Base-by-base conservation (phyloP, 768 basidiomycete species). In the Mycena indigotica region DNA sequence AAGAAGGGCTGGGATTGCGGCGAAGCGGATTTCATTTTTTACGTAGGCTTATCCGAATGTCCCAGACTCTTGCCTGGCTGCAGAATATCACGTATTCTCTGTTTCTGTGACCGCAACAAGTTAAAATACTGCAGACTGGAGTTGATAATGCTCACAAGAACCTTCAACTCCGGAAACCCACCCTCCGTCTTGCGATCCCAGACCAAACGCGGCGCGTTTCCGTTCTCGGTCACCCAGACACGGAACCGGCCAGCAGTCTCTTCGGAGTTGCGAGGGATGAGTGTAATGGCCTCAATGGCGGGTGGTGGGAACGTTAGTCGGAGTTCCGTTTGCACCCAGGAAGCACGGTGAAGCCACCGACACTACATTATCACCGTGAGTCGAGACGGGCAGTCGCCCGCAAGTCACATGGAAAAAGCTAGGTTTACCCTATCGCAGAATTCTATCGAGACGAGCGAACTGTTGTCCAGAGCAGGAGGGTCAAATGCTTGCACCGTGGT, bases 141-240 rank as follows among this genome's bases (percentile, higher is more conserved):
- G 25, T 12, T 15, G 44, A 23, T 44, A 17, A 28, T 17, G 75
- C 87, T 69, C 67, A 93, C 93, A 68, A 95, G 75, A 23, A 82
- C 77, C 72, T 93, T 95, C 60, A 94, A 75, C 73, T 97, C 95
- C 0, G 95, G 95, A 67, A 98, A 98, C 2, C 92, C 90, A 38
- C 91, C 92, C 69, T 95, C 91, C 23, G 84, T 74, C 68, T 98
- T 98, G 60, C 95, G 78, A 71, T 97, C 95, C 94, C 95, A 97
- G 16, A 93, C 68, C 57, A 94, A 71, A 45, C 72, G 60, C 26
- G 84, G 77, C 44, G 26, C 17, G 66, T 12, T 39, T 29, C 62
- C 38, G 70, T 65, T 3, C 72, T 64, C 21, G 24, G 76, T 81
- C 30, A 97, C 72, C 95, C 95, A 98, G 23, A 97, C 86, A 19